Base-by-base conservation (phyloP, 1,139 yeast genomes). In the Candida dubliniensis region DNA sequence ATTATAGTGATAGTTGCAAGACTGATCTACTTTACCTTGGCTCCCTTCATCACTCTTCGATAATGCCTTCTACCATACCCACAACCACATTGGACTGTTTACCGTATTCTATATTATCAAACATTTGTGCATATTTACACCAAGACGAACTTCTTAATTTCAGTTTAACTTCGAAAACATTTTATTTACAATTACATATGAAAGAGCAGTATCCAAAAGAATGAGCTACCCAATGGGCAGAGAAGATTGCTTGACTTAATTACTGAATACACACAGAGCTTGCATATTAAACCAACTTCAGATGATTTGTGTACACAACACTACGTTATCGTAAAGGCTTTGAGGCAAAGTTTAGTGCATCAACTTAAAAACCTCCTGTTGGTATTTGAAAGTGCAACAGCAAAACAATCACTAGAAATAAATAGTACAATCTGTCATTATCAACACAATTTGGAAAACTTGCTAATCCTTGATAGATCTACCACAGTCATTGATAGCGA, bases 201-300 rank as follows among this genome's bases (percentile, higher is more conserved):
- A 44, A 35, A 34, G 44, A 44, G 10, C 33, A 40, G 18, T 27
- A 34, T 32, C 43, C 40, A 40, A 25, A 26, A 6, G 38, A 40
- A 15, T 32, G 30, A 12, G 33, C 41, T 25, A 18, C 30, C 11
- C n/a, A 14, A 9, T 31, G 25, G 13, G 8, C 40, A 23, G 31
- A 34, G 14, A n/a, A 13, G 34, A 10, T 44, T 44, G 13, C 32
- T 44, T 11, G 37, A 42, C 31, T 42, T 45, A 29, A 32, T 45
- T 12, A 42, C 48, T 6, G 25, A 30, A 34, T 24, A 36, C 15
- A 42, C 48, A 13, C 40, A 37, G 34, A 42, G 48, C 32, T 40
- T 45, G 23, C 43, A 43, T 3, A 37, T 45, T n/a, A 45, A 37
- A 13, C 48, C 48, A 26, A 42, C 48, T 4, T 35, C 31, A 8